Base-by-base conservation (phyloP, 257 asterid genomes). In the Scutellaria barbata region DNA sequence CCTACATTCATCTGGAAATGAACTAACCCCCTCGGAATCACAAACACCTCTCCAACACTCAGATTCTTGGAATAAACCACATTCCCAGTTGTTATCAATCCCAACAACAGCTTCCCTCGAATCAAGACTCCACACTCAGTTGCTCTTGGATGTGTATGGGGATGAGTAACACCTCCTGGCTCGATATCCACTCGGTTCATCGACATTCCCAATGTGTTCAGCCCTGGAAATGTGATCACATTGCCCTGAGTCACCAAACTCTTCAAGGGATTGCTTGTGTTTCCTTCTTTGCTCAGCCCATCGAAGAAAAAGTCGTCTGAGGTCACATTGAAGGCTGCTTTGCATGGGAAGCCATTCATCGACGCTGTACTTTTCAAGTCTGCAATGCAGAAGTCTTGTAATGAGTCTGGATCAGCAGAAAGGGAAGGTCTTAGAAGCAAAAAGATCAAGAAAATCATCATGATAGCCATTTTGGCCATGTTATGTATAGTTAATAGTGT, bases 1-100 rank as follows among this genome's bases (percentile, higher is more conserved):
- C 94, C 90, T 40, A 82, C 73, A 61, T 87, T 87, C 74, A 78
- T 51, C 43, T 85, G 90, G 35, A 83, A 87, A 51, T 85, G 90
- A 54, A 84, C 58, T 0, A 87, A 61, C 1, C 91, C 89, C 42
- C 71, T 63, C 0, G 91, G 95, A 37, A 84, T 37, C 68, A 85
- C 84, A n/a, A 85, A 85, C 82, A 88, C 69, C 63, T 80, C 68
- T 0, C 89, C 90, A 0, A 52, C 71, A 1, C 40, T 76, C 77
- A 88, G 12, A 20, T 74, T 66, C 74, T 77, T 83, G 7, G 84
- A 69, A 63, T 80, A 84, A 1, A 74, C 71, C n/a, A 58, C 76
- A 10, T 82, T 73, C 9, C 65, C 69, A 0, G 81, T 72, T 0
- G 89, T 78, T 5, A 88, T 55, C 9, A 86, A 64, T 5, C 91